A percentile compares a stretch with the other conserved stretches of the same genome.
Evolutionary conservation across 2,329 filamentous ascomycete genomes (phyloP).

Genomic region (Cladophialophora psammophila): DNA sequence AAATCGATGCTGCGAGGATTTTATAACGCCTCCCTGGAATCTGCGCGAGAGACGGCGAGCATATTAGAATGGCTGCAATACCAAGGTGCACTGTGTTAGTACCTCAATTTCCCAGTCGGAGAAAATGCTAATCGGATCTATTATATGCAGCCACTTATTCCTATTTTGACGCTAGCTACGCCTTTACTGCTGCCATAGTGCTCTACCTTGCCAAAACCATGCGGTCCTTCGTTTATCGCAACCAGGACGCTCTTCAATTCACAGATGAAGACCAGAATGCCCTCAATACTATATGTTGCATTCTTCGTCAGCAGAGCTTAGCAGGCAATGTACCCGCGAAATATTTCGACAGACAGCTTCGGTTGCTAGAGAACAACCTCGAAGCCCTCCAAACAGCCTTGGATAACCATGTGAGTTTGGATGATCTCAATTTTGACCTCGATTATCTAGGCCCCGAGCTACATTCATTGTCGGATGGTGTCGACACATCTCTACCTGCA

Average conservation of each 20-base stretch:
- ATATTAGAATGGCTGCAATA: slow-evolving; percentile 29
- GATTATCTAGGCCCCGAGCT: slow-evolving; percentile 1
- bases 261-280: slow-evolving; percentile 17
- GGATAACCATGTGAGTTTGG: slow-evolving; percentile 17
- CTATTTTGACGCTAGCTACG: slow-evolving; percentile 31
- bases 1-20: neutral
- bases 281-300: slow-evolving; percentile 4
- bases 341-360: slow-evolving; percentile 20
- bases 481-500: neutral
- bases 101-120: neutral
- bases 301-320: slow-evolving; percentile 20
- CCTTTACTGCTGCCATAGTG: slow-evolving; percentile 28
- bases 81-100: slow-evolving; percentile 27
- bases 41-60: slow-evolving; percentile 21
- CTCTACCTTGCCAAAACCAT: slow-evolving; percentile 21
- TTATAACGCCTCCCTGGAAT: slow-evolving; percentile 19
- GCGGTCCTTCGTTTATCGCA: slow-evolving; percentile 1
- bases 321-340: slow-evolving; percentile 23
- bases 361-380: slow-evolving; percentile 26
- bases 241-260: slow-evolving; percentile 13
- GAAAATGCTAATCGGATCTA: neutral
- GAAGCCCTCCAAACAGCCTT: slow-evolving; percentile 19
- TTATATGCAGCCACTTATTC: slow-evolving; percentile 22
- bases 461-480: neutral
- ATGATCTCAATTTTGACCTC: slow-evolving; percentile 22